Conservation (phyloP, 129 eudicot species). For the Ambrosia artemisiifolia region DNA sequence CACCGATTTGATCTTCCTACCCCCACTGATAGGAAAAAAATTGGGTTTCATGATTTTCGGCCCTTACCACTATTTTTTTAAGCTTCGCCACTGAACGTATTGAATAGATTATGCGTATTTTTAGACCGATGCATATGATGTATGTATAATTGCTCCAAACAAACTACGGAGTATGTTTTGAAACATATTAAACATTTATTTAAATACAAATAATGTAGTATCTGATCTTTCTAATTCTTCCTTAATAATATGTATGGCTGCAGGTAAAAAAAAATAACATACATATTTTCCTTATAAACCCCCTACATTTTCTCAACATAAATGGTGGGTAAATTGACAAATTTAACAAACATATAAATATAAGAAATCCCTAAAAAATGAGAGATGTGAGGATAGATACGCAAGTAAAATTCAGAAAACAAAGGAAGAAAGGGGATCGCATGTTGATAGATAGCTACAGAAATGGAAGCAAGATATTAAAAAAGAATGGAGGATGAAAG, state of each 20-base stretch:
- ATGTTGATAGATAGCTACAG: conserved; percentile 20
- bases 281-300: conserved; percentile 26
- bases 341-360: conserved; percentile 11
- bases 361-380: conserved; percentile 17
- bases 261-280: conserved; percentile 15
- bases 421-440: conserved; percentile 7
- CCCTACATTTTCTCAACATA: conserved; percentile 30
- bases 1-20: too few species aligned
- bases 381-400: neutral
- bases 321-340: conserved; percentile 16
- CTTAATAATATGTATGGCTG: conserved; percentile 14
- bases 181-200: neutral
- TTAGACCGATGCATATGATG: neutral
- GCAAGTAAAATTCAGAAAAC: neutral
- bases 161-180: neutral
- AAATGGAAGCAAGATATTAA: conserved; percentile 24
- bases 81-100: neutral
- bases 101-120: neutral
- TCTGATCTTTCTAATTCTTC: neutral
- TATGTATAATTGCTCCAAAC: neutral
- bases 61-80: too few species aligned
- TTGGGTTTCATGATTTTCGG: too few species aligned
- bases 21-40: too few species aligned
- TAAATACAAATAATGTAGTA: neutral
- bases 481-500: conserved; percentile 57